These are phyloP conservation scores for Cercospora sojina DNA, from an alignment of 2,329 filamentous ascomycete species.

Conservation along the genomic window DNA sequence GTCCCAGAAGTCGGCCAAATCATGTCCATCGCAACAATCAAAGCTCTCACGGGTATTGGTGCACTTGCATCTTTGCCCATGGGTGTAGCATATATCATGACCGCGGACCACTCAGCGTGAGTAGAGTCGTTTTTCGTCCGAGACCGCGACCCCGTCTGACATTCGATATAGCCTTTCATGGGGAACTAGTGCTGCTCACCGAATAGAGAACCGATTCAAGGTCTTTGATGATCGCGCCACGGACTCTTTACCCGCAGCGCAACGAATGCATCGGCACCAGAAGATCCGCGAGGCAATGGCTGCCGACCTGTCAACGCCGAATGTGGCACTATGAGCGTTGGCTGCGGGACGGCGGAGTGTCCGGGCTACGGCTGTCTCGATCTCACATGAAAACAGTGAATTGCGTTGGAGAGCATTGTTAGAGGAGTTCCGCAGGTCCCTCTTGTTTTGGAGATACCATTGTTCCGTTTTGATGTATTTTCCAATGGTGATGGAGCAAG, in stretches of 20 bases:
- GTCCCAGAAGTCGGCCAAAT: background rate
- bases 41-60: slow-evolving; percentile 10
- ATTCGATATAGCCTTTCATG: slow-evolving; percentile 4
- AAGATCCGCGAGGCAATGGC: slow-evolving; percentile 15
- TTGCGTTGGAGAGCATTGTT: background rate
- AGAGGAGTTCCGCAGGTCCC: background rate
- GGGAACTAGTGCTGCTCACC: slow-evolving; percentile 8
- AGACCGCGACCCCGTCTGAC: background rate
- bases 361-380: background rate
- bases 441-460: slow-evolving; percentile 1
- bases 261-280: slow-evolving; percentile 15
- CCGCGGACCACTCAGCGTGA: slow-evolving; percentile 17
- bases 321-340: background rate
- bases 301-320: background rate
- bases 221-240: slow-evolving; percentile 17
- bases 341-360: background rate
- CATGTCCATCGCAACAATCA: slow-evolving; percentile 16
- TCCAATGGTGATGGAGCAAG: background rate
- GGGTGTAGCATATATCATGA: slow-evolving; percentile 18
- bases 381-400: background rate
- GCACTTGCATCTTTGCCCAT: slow-evolving; percentile 14
- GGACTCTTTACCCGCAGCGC: slow-evolving; percentile 9
- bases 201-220: slow-evolving; percentile 16
- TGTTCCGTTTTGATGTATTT: background rate
- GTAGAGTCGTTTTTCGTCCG: background rate